phyloP scores from a whole-genome alignment of 2,329 filamentous ascomycete genomes.

The Massarina eburnea region DNA sequence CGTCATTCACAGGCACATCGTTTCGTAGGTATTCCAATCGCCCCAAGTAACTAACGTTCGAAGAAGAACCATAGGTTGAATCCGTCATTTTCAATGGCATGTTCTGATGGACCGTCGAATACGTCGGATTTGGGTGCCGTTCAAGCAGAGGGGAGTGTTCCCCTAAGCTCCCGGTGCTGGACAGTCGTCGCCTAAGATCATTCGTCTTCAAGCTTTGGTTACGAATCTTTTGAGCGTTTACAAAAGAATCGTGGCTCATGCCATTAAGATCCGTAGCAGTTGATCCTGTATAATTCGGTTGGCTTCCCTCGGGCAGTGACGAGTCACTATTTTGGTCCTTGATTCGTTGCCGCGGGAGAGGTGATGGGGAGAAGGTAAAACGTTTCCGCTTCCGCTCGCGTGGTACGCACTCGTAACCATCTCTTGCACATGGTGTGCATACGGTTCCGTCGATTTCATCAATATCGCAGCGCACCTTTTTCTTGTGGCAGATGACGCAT shows the following conservation, averaged over 20 bases:
- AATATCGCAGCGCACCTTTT: conserved; percentile 40
- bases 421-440: conserved; percentile 42
- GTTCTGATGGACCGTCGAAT: conserved; percentile 18
- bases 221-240: not conserved
- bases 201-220: conserved; percentile 19
- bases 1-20: conserved; percentile 38
- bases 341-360: conserved; percentile 17
- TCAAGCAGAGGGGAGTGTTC: conserved; percentile 21
- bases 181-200: conserved; percentile 22
- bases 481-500: conserved; percentile 49
- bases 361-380: conserved; percentile 36
- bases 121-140: conserved; percentile 16
- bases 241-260: too few relatives aligned
- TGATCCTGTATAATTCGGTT: conserved; percentile 8
- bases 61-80: conserved; percentile 14
- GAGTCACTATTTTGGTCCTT: conserved; percentile 16
- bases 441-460: conserved; percentile 35
- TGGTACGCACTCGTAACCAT: conserved; percentile 36
- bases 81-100: conserved; percentile 17
- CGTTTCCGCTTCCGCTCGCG: conserved; percentile 36
- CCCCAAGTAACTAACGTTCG: conserved; percentile 34
- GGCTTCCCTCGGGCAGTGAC: conserved; percentile 11
- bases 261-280: conserved; percentile 5
- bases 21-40: conserved; percentile 36
- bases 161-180: conserved; percentile 20